Percentiles rank a stretch among this genome's conserved stretches.
Evolutionary conservation across 2,329 filamentous ascomycete genomes (phyloP).

Genomic region (Chaetomiaceae sp.): DNA sequence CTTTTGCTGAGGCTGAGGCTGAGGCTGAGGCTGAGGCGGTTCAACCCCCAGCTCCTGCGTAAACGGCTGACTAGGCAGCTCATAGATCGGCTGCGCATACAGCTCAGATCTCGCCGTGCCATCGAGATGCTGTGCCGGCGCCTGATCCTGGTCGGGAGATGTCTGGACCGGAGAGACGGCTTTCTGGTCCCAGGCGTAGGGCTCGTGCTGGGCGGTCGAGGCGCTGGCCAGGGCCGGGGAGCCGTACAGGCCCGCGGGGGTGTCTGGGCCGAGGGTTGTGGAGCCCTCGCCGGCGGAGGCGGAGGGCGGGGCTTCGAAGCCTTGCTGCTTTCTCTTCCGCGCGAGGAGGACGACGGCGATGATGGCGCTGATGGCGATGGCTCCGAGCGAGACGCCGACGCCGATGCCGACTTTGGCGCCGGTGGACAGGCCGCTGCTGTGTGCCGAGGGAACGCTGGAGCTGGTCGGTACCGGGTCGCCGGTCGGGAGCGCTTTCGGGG

Average conservation of each 20-base stretch:
- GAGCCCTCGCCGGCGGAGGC: slow-evolving; percentile 12
- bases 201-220: slow-evolving; percentile 13
- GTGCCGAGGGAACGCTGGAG: neutral
- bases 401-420: slow-evolving; percentile 35
- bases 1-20: neutral
- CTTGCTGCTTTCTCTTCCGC: slow-evolving; percentile 19
- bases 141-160: neutral
- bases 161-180: neutral
- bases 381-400: slow-evolving; percentile 33
- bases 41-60: slow-evolving; percentile 35
- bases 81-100: slow-evolving; percentile 26
- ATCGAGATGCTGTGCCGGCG: slow-evolving; percentile 21
- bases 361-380: slow-evolving; percentile 29
- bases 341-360: slow-evolving; percentile 28
- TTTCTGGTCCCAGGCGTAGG: slow-evolving; percentile 20
- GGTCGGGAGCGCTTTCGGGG: neutral
- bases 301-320: neutral
- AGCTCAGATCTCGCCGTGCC: slow-evolving; percentile 25
- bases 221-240: slow-evolving; percentile 10
- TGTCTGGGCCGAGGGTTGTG: slow-evolving; percentile 15
- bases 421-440: slow-evolving; percentile 29
- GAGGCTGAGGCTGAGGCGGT: neutral
- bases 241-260: slow-evolving; percentile 17
- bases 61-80: slow-evolving; percentile 31
- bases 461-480: no score